Percentiles rank a stretch among this genome's conserved stretches.
phyloP scores from a whole-genome alignment of 2,329 filamentous ascomycete species.

The Nemania abortiva region DNA sequence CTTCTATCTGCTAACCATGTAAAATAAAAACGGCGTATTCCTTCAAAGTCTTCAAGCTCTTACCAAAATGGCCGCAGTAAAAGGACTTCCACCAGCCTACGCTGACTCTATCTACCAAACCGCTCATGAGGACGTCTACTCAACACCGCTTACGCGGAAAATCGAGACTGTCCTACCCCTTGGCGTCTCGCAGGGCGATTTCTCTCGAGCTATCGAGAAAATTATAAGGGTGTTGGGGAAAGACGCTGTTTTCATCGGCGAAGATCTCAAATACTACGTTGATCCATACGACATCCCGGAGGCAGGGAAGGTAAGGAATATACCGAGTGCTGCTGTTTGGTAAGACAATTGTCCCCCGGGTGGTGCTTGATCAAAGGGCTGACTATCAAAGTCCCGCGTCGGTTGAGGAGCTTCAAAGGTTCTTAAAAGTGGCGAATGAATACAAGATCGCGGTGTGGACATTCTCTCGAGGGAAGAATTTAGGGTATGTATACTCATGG shows the following conservation, averaged over 20 bases:
- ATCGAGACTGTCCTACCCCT: slow-evolving; percentile 57
- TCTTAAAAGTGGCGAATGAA: slow-evolving; percentile 51
- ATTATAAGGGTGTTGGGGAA: slow-evolving; percentile 53
- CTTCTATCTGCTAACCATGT: background rate
- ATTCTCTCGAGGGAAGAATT: slow-evolving; percentile 54
- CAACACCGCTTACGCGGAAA: slow-evolving; percentile 54
- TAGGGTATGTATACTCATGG: slow-evolving; percentile 52
- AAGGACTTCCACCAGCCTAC: slow-evolving; percentile 49
- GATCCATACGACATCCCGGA: slow-evolving; percentile 61
- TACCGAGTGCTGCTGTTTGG: slow-evolving; percentile 59
- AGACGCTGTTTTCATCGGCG: slow-evolving; percentile 55
- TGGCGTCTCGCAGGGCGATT: slow-evolving; percentile 54
- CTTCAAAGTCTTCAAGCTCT: background rate
- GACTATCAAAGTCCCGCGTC: slow-evolving; percentile 48
- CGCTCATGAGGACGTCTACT: slow-evolving; percentile 57
- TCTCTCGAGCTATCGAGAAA: slow-evolving; percentile 53
- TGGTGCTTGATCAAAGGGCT: background rate
- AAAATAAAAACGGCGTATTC: background rate
- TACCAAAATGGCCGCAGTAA: slow-evolving; percentile 31
- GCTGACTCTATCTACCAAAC: slow-evolving; percentile 56
- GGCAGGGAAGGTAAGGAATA: slow-evolving; percentile 53
- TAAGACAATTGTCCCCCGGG: slow-evolving; percentile 35
- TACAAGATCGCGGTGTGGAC: slow-evolving; percentile 50
- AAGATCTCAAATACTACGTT: slow-evolving; percentile 58
- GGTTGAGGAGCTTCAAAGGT: slow-evolving; percentile 49